These are phyloP conservation scores for Coelastrella sp. DNA, from an alignment of 139 green algal genomes.

Conservation along the genomic window DNA sequence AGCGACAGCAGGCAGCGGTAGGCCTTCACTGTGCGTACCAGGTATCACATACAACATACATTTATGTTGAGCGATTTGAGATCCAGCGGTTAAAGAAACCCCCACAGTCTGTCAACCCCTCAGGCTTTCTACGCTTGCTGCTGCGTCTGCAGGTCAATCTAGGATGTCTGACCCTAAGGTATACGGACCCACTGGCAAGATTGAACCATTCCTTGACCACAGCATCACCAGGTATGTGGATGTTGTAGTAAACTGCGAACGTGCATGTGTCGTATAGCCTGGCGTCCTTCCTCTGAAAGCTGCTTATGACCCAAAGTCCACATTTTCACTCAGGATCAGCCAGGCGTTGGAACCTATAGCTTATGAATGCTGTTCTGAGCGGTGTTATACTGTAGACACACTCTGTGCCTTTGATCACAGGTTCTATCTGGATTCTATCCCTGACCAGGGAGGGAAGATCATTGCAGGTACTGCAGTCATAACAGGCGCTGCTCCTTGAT, in stretches of 20 bases:
- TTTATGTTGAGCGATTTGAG: too few relatives aligned
- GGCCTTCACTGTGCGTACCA: too few relatives aligned
- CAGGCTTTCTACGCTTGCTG: not conserved
- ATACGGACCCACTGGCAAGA: conserved; percentile 26
- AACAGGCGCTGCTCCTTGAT: not conserved
- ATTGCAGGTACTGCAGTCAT: conserved; percentile 50
- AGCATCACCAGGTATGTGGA: conserved; percentile 54
- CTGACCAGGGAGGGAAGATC: conserved; percentile 76
- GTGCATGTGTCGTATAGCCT: not conserved
- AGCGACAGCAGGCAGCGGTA: too few relatives aligned
- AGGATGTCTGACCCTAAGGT: conserved; percentile 25
- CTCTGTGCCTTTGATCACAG: conserved; percentile 1
- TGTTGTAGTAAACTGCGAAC: not conserved
- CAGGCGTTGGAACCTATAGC: too few relatives aligned
- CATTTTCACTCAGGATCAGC: too few relatives aligned
- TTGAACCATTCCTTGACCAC: conserved; percentile 63
- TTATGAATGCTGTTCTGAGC: too few relatives aligned
- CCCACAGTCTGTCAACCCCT: not conserved
- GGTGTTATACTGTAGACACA: too few relatives aligned
- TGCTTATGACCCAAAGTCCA: too few relatives aligned
- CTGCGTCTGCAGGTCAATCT: not conserved
- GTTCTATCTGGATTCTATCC: conserved; percentile 58
- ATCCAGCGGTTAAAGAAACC: too few relatives aligned
- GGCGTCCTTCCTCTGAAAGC: too few relatives aligned
- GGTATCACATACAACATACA: not conserved